Evolutionary conservation across 2,329 filamentous ascomycete genomes (phyloP).

Genomic region (Botrytis hyacinthi): DNA sequence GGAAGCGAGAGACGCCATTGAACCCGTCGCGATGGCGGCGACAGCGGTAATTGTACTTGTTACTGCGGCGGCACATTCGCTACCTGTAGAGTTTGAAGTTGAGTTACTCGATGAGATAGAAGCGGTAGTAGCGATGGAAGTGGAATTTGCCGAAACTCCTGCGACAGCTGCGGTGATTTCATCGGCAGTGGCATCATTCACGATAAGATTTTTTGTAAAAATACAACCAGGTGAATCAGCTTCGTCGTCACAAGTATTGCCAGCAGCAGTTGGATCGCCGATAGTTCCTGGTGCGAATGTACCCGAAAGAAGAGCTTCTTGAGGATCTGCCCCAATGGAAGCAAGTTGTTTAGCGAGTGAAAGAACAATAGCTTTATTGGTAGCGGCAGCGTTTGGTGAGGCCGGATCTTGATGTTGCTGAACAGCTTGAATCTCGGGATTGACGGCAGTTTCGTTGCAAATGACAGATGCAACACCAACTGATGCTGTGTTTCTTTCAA

Average conservation of each 20-base stretch:
- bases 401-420: constrained; percentile 68
- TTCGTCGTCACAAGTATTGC: constrained; percentile 51
- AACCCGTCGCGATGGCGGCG: neutral
- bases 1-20: constrained; percentile 21
- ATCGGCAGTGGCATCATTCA: constrained; percentile 52
- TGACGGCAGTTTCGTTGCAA: constrained; percentile 57
- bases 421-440: constrained; percentile 64
- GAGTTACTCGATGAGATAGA: constrained; percentile 16
- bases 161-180: constrained; percentile 52
- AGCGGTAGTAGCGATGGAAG: constrained; percentile 23
- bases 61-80: neutral
- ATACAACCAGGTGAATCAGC: constrained; percentile 54
- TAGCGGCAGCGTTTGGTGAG: constrained; percentile 51
- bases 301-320: constrained; percentile 56
- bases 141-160: constrained; percentile 31
- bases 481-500: constrained; percentile 59
- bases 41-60: constrained; percentile 12
- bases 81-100: constrained; percentile 4
- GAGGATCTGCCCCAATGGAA: constrained; percentile 60
- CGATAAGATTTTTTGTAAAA: constrained; percentile 51
- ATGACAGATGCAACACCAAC: constrained; percentile 57
- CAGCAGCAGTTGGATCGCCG: constrained; percentile 45
- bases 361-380: constrained; percentile 61
- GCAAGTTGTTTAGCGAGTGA: constrained; percentile 59
- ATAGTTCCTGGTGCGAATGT: constrained; percentile 60